Evolutionary conservation across 805 yeast species (phyloP).

Genomic region (Kazachstania kunashirensis): DNA sequence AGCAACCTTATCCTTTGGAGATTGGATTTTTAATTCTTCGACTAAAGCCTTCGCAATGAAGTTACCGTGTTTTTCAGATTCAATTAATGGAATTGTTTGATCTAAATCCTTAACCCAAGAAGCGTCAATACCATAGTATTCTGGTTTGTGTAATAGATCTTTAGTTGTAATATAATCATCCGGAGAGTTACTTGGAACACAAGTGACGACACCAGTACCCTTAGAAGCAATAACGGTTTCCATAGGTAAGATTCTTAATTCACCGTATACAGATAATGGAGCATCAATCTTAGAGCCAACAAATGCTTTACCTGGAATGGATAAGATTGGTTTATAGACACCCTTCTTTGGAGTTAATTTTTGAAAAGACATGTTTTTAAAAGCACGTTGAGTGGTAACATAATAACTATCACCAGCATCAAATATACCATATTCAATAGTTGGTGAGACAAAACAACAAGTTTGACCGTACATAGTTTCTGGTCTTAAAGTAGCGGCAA

Average conservation of each 20-base stretch:
- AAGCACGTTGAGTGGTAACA: conserved; percentile 89
- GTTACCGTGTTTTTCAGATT: conserved; percentile 81
- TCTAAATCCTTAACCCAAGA: conserved; percentile 61
- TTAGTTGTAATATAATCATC: conserved; percentile 85
- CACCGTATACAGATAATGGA: conserved; percentile 62
- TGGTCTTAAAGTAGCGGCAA: conserved; percentile 96
- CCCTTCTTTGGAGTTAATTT: conserved; percentile 87
- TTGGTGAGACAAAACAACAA: conserved; percentile 95
- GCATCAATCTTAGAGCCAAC: conserved; percentile 83
- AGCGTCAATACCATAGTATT: conserved; percentile 71
- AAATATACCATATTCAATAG: conserved; percentile 83
- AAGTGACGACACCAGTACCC: conserved; percentile 98
- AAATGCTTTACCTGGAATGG: conserved; percentile 59
- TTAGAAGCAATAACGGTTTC: conserved; percentile 89
- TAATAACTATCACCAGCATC: conserved; percentile 70
- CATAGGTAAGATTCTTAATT: conserved; percentile 87
- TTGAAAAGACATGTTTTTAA: conserved; percentile 95
- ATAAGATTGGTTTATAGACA: conserved; percentile 47
- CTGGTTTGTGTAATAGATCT: conserved; percentile 83
- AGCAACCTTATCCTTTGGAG: conserved; percentile 83
- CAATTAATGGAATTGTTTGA: conserved; percentile 64
- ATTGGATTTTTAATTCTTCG: conserved; percentile 79
- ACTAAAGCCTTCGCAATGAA: conserved; percentile 76
- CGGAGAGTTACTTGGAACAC: conserved; percentile 98
- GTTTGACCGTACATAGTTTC: conserved; percentile 99